These are phyloP conservation scores for Phytophthora nicotianae DNA, from an alignment of 352 stramenopile species.

Conservation along the genomic window DNA sequence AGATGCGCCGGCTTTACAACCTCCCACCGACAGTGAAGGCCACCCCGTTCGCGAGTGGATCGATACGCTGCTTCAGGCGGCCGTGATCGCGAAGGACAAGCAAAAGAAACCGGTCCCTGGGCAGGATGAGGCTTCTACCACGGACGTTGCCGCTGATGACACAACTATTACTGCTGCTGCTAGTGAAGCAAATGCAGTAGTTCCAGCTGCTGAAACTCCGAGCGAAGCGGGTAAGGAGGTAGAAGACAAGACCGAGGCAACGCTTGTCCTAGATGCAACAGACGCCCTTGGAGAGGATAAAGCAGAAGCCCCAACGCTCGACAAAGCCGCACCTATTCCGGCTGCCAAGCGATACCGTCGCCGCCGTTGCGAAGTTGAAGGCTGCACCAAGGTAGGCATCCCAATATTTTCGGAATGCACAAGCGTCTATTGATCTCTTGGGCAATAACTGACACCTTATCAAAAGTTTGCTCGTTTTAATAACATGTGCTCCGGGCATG, in stretches of 20 bases:
- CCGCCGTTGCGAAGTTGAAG: conserved; percentile 65
- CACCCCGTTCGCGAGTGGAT: conserved; percentile 77
- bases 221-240: conserved; percentile 6
- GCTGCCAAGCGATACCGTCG: conserved; percentile 66
- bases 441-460: background rate
- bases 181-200: background rate
- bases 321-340: background rate
- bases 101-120: conserved; percentile 24
- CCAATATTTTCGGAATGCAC: background rate
- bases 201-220: conserved; percentile 2
- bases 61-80: conserved; percentile 76
- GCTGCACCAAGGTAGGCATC: conserved; percentile 50
- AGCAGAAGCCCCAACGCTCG: conserved; percentile 3
- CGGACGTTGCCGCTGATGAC: background rate
- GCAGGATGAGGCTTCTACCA: conserved; percentile 8
- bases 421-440: background rate
- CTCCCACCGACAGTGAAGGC: conserved; percentile 22
- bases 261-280: conserved; percentile 2
- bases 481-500: conserved; percentile 75
- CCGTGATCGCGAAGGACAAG: conserved; percentile 75
- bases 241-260: conserved; percentile 3
- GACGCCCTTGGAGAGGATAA: conserved; percentile 3
- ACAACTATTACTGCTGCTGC: background rate
- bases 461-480: conserved; percentile 73
- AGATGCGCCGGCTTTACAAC: conserved; percentile 7